Percentiles rank a stretch among this genome's conserved stretches.
Conservation (phyloP, 2,329 filamentous ascomycete species). For the Parafenestella ontariensis region DNA sequence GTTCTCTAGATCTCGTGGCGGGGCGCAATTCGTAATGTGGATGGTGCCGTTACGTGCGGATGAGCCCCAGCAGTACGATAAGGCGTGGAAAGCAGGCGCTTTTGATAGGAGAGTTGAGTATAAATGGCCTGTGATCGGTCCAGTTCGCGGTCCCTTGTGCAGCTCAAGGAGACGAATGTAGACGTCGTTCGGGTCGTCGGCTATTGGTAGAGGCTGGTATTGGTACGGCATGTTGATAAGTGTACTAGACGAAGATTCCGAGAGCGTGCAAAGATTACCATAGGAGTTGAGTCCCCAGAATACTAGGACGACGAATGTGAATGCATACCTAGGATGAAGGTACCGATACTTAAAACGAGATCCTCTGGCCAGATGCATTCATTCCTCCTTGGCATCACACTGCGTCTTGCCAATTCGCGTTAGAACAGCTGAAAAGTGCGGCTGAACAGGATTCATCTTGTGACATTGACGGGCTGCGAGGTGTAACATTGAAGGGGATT, state of each 20-base stretch:
- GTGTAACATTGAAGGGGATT: neutral
- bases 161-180: slow-evolving; percentile 10
- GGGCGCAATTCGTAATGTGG: neutral
- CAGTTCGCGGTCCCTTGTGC: neutral
- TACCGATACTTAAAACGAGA: neutral
- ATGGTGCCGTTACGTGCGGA: neutral
- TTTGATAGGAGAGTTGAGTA: slow-evolving; percentile 4
- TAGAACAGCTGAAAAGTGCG: neutral
- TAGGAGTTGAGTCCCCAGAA: no score
- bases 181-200: slow-evolving; percentile 1
- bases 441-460: no score
- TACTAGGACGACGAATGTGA: no score
- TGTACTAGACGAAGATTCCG: neutral
- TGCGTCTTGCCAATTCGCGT: neutral
- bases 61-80: slow-evolving; percentile 8
- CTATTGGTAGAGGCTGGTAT: neutral
- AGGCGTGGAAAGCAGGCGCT: slow-evolving; percentile 3
- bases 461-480: no score
- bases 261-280: no score
- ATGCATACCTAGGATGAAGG: neutral
- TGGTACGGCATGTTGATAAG: neutral
- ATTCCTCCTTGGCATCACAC: neutral
- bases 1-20: neutral
- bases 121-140: slow-evolving; percentile 2
- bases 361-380: neutral